Evolutionary conservation across 495 filamentous ascomycete species (phyloP), one percentile per base, ranked within the genome.

Genomic region (Cercophora samala): DNA sequence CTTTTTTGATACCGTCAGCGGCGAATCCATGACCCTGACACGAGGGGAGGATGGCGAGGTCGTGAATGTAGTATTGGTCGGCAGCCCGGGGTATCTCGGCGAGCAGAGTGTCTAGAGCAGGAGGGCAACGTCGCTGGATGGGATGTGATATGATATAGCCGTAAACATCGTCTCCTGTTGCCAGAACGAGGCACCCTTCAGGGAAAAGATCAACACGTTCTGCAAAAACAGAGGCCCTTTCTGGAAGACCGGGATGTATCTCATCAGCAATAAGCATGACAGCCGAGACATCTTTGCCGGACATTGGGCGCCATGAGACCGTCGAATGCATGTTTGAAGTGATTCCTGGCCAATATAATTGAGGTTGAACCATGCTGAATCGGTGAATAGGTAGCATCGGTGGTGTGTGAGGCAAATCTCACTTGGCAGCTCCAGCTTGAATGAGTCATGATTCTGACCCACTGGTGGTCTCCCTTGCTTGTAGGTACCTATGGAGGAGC

Each of bases 41-140:
- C n/a, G 52, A 51, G 0, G 72, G 72, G 21, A 75, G 51, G 11
- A 80, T 65, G 46, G 73, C 77, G 21, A 80, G 54, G 68, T 79
- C 78, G 64, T 80, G 78, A 53, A 80, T 74, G 64, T 80, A 80
- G 53, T 75, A 79, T 72, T 76, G 73, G 53, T 79, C 70, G 19
- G 72, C 74, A 46, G 73, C 72, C 0, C 19, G 24, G 2, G 72
- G 51, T 5, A 75, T 75, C 62, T 62, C 67, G 1, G 68, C 74
- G 2, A 80, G 70, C 26, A 76, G 26, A 22, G 56, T 69, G 64
- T 78, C 62, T n/a, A 80, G 69, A 4, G 72, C 72, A 0, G 77
- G 78, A 6, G 74, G 78, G 58, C 74, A 66, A 60, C 64, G 37
- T 6, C 46, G 65, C 58, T 66, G 72, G 69, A 80, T 78, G 51